A percentile compares a stretch with the other conserved stretches of the same genome.
Evolutionary conservation across 202 grass and related monocot genomes (phyloP).

Genomic region (Tripidium arundinaceum): DNA sequence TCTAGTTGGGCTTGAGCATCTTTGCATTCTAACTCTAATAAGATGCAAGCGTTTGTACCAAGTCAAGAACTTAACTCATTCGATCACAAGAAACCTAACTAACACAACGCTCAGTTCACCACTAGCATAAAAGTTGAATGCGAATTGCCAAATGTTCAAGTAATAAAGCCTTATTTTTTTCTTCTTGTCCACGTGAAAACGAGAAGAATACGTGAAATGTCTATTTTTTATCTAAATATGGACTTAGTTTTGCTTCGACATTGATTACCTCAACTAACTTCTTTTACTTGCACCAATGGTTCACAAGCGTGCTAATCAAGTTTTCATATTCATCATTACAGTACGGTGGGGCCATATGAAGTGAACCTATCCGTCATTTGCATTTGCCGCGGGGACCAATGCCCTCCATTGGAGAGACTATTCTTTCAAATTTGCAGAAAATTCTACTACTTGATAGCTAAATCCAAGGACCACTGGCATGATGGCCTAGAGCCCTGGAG

Average conservation of each 20-base stretch:
- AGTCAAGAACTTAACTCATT: too few species aligned
- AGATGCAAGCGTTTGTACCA: too few species aligned
- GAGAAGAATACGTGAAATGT: background rate
- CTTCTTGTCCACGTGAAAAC: background rate
- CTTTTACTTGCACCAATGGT: slow-evolving; percentile 32
- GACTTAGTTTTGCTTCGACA: background rate
- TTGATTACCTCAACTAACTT: slow-evolving; percentile 7
- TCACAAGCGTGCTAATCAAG: slow-evolving; percentile 30
- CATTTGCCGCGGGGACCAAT: background rate
- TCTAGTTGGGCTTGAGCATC: too few species aligned
- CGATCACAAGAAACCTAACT: too few species aligned
- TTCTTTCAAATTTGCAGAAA: background rate
- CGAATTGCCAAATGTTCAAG: background rate
- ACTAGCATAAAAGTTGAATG: background rate
- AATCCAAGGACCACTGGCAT: background rate
- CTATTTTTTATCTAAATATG: too few species aligned
- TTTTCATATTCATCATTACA: slow-evolving; percentile 18
- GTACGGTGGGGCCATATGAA: background rate
- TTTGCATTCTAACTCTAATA: too few species aligned
- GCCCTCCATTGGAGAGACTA: background rate
- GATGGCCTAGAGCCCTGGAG: background rate
- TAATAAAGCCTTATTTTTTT: background rate
- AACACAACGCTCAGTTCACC: background rate
- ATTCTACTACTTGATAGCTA: background rate
- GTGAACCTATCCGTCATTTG: background rate